Evolutionary conservation across 306 rosid species (phyloP), one percentile per base, ranked within the genome.

Genomic region (Quercus agrifolia): DNA sequence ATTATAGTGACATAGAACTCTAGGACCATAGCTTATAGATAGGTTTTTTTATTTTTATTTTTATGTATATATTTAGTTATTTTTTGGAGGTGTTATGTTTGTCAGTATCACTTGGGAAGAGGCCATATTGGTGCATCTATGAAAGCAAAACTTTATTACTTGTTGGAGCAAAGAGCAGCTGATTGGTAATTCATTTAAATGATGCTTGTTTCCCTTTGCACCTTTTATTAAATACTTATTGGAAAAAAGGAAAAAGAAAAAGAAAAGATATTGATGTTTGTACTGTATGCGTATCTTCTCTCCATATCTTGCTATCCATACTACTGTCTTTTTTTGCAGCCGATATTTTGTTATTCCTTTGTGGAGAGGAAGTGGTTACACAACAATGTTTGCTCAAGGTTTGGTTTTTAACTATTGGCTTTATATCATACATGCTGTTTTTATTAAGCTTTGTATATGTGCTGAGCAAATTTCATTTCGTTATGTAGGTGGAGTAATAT

Each of bases 311-410:
- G 68, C 9, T 56, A 62, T 74, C 85, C 82, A 79, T 31, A 71
- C 27, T 69, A 74, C 35, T 74, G 6, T 72, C 68, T 75, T 5
- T 75, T 56, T 57, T 84, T 76, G 83, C 94, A 93, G 97, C 85
- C 98, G 87, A 25, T 89, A 91, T 88, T 95, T 95, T 68, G 99
- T 91, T 75, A 73, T 95, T 89, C 97, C 99, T 72, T 12, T 95
- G 80, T 91, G 99, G 97, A 88, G 86, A 81, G 98, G 96, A 87
- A 89, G 88, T 80, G 99, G 99, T 56, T 95, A 90, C 79, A 86
- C 86, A 9, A 87, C 98, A 76, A 91, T 95, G 97, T 93, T 95
- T 82, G 86, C 82, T 84, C 99, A 95, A 92, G 99, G 98, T 92
- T 77, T 77, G 87, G 49, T 76, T 54, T 70, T 20, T 79, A 74